These are phyloP conservation scores for Gloeopeniophorella convolvens DNA, from an alignment of 768 basidiomycete species.

Conservation along the genomic window DNA sequence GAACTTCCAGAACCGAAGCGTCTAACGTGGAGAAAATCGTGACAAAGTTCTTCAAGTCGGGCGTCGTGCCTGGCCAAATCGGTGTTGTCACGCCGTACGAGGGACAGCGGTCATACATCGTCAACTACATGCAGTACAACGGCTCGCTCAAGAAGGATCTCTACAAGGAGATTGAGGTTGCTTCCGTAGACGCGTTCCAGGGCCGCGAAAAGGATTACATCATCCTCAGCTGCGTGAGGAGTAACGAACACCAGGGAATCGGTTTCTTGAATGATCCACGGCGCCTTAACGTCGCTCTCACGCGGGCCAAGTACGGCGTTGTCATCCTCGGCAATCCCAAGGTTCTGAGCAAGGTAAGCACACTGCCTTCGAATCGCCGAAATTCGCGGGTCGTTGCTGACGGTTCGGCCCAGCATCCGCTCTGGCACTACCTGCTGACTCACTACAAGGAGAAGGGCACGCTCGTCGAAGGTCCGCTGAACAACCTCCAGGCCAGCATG, in stretches of 20 bases:
- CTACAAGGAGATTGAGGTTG: constrained; percentile 99
- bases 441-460: constrained; percentile 96
- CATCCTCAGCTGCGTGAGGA: constrained; percentile 93
- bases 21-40: constrained; percentile 99
- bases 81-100: constrained; percentile 99
- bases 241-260: constrained; percentile 99
- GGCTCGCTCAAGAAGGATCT: constrained; percentile 98
- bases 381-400: constrained; percentile 9
- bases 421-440: constrained; percentile 97
- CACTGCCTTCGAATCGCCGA: background rate
- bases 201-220: constrained; percentile 99
- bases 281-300: constrained; percentile 93
- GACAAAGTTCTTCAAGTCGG: constrained; percentile 99
- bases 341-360: constrained; percentile 89
- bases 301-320: constrained; percentile 95
- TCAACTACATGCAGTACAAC: constrained; percentile 99
- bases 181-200: constrained; percentile 98
- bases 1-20: constrained; percentile 74
- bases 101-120: constrained; percentile 96
- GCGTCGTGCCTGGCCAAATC: constrained; percentile 91
- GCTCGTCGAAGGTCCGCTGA: constrained; percentile 94
- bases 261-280: constrained; percentile 98
- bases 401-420: constrained; percentile 64
- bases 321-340: constrained; percentile 99
- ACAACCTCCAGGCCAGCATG: constrained; percentile 96